Base-by-base conservation (phyloP, 2,329 filamentous ascomycete species). In the Fusarium poae region DNA sequence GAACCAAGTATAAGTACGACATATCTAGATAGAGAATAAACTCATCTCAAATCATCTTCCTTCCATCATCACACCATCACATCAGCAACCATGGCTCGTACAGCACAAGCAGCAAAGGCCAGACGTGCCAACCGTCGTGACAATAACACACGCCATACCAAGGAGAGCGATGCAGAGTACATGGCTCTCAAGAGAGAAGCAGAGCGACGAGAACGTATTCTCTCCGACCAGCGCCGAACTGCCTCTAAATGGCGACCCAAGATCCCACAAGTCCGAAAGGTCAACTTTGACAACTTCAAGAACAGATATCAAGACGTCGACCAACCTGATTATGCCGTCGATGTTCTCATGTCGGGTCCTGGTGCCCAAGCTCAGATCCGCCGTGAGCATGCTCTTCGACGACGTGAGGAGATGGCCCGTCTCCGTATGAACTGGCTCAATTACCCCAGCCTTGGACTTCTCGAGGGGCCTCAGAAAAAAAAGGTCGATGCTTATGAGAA, bases 261-360 rank as follows among this genome's bases (percentile, higher is more conserved):
- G 78, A 78, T 83, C 21, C 78, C 79, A 2, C 75, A 77, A 27
- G 78, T 80, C n/a, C 76, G 79, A 49, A 80, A 77, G 62, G 76
- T 80, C 55, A 79, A 80, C 70, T 82, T 82, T 56, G 80, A 82
- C 65, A 76, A 79, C 67, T 83, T 81, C 74, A 83, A 82, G 71
- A 83, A 83, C 63, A 75, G 79, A 53, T 81, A 79, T 63, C 71
- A 78, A 15, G 73, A 73, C 13, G 45, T 77, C 15, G 73, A 79
- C 2, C 73, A 80, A 61, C 77, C 72, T 25, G 75, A 78, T n/a
- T 79, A 81, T 57, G 78, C 78, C 34, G 74, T 82, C 21, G 81
- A 82, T 3, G 80, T 81, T 18, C 75, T 82, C 7, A 74, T 81
- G 72, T 74, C 68, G 9, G 78, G 78, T 0, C 57, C 76, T 4